Evolutionary conservation across 2,329 filamentous ascomycete genomes (phyloP).

Genomic region (Mycosphaerella sp.): DNA sequence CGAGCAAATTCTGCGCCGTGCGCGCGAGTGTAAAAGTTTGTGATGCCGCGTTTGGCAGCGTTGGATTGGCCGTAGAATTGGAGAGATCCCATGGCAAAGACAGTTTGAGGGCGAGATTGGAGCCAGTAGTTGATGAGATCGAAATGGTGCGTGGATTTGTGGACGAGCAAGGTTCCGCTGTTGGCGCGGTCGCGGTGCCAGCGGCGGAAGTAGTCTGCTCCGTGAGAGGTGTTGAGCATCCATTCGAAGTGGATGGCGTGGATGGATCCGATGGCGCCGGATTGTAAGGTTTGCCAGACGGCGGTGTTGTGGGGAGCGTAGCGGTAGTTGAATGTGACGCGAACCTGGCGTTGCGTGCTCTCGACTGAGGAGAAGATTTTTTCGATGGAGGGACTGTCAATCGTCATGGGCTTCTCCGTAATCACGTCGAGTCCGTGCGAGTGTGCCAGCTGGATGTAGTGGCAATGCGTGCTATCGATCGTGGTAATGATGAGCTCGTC

Average conservation of each 20-base stretch:
- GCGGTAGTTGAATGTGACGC: slow-evolving; percentile 59
- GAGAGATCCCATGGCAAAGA: slow-evolving; percentile 54
- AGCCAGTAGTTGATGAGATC: slow-evolving; percentile 60
- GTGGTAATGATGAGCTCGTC: slow-evolving; percentile 59
- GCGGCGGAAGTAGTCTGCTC: slow-evolving; percentile 57
- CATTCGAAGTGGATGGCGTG: slow-evolving; percentile 31
- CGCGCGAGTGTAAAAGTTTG: slow-evolving; percentile 36
- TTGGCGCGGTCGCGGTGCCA: slow-evolving; percentile 59
- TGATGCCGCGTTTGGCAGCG: slow-evolving; percentile 50
- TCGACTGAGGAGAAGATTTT: slow-evolving; percentile 52
- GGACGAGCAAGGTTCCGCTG: slow-evolving; percentile 53
- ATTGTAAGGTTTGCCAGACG: slow-evolving; percentile 48
- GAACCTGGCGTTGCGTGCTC: slow-evolving; percentile 44
- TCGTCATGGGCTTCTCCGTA: slow-evolving; percentile 62
- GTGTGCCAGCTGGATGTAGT: slow-evolving; percentile 54
- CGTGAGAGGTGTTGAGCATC: slow-evolving; percentile 55
- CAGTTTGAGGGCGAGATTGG: slow-evolving; percentile 48
- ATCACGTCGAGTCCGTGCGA: slow-evolving; percentile 55
- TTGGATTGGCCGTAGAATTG: slow-evolving; percentile 58
- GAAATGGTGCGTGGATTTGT: slow-evolving; percentile 60
- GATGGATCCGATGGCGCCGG: slow-evolving; percentile 52
- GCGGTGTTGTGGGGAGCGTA: slow-evolving; percentile 61
- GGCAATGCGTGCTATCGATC: slow-evolving; percentile 56
- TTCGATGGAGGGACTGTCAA: slow-evolving; percentile 50
- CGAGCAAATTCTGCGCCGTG: background rate